Evolutionary conservation across 805 yeast genomes (phyloP), one percentile per base, ranked within the genome.

Genomic region (Starmerella ratchasimensis): DNA sequence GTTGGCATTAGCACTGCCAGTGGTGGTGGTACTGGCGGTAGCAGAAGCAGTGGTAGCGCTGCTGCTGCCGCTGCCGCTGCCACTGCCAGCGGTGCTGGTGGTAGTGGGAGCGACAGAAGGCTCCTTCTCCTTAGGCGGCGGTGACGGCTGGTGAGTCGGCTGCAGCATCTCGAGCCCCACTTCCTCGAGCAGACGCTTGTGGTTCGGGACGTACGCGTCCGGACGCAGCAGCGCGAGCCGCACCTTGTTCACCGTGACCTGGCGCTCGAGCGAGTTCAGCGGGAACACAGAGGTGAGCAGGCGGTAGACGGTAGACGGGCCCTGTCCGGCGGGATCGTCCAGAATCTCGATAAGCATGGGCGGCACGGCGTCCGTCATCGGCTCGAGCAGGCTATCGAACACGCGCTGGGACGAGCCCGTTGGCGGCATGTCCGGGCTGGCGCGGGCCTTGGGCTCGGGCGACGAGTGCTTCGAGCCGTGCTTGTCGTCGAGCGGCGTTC

Each of bases 121-220:
- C n/a, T n/a, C n/a, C n/a, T n/a, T n/a, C n/a, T n/a, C n/a, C n/a
- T n/a, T n/a, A n/a, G n/a, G n/a, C n/a, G n/a, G n/a, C n/a, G n/a
- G n/a, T n/a, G n/a, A n/a, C n/a, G n/a, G n/a, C n/a, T n/a, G n/a
- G n/a, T n/a, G n/a, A n/a, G n/a, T n/a, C n/a, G 34, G 42, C 13
- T 34, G 37, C n/a, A 40, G 37, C 28, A 40, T 33, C 31, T 33
- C 39, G 22, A 86, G 62, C 3, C 96, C 96, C 44, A 84, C 88
- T 57, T 88, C 97, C 49, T 88, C 97, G 69, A 86, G 71, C 40
- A 90, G 64, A 46, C 93, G 74, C 53, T 81, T 80, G 58, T 82
- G 81, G 25, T 79, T 80, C 54, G 80, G 93, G 21, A 42, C 28
- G 11, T 18, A 68, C 62, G 31, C 63, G 49, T 41, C 49, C 36